Base-by-base conservation (phyloP, 2,329 filamentous ascomycete genomes). In the Clarireedia monteithiana region DNA sequence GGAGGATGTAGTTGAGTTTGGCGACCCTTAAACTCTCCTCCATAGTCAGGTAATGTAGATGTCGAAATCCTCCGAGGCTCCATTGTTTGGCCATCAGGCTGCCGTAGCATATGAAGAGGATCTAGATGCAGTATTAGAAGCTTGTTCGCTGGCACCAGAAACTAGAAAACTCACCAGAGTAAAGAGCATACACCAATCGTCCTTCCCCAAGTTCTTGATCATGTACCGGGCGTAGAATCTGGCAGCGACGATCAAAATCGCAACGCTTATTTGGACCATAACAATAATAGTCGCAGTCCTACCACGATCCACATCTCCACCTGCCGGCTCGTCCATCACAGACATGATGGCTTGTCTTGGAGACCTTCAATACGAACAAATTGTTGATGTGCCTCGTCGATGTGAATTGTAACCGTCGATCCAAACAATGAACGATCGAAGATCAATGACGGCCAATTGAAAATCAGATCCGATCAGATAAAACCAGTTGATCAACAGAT, bases 161-260 rank as follows among this genome's bases (percentile, higher is more conserved):
- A 6, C 9, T 38, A 15, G 23, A 17, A 17, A 23, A 23, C 24
- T 10, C 45, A 57, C 55, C 26, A 53, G 46, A 48, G 50, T 42
- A 20, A 53, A 7, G 36, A 57, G 45, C 49, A 53, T 53, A 15
- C 38, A 12, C 55, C 55, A 57, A 36, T 57, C 55, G 27, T 57
- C 55, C 6, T 20, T 46, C 30, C 42, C 55, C 9, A 54, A 44
- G 3, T 36, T 39, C 20, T 38, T 53, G 17, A 49, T 53, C 17
- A 44, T 45, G 5, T 48, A 48, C 24, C 55, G 45, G 4, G 50
- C 55, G 23, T 53, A 53, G n/a, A 53, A 49, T 48, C 55, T 53
- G 40, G 39, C 40, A 24, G 36, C 39, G 38, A 57, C 44, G 36
- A 48, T 38, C n/a, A 57, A 7, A 24, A 48, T 34, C 23, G 55